Evolutionary conservation across 164 flowering plant species (phyloP), one percentile per base, ranked within the genome.

Genomic region (Sextonia rubra): DNA sequence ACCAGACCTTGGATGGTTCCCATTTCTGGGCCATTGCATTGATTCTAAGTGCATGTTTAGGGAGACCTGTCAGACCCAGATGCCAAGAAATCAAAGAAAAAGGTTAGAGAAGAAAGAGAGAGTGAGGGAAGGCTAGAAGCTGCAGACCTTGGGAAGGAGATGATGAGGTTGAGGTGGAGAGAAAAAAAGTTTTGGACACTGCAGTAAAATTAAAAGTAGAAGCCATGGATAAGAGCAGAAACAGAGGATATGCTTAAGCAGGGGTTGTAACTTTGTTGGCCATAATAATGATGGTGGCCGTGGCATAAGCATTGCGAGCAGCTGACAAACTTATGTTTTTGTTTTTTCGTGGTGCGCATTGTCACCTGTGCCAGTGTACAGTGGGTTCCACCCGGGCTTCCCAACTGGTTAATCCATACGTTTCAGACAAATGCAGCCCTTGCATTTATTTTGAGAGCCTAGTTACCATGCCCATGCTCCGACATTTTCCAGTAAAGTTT

Each of bases 1-100:
- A 22, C 0, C n/a, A 14, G 25, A 93, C 98, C 94, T 92, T 88
- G 4, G 92, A 66, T 58, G 98, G 93, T 56, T 92, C 98, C 86
- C 83, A 86, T 83, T 86, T 86, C 69, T 32, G 75, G 14, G 91
- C 77, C 73, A 86, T 70, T 5, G 94, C 97, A 44, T 81, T 85
- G 67, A 92, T 73, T 84, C 83, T 87, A 52, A 89, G 60, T 23
- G 84, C 69, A 37, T 76, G 81, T 55, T 77, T 82, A 62, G 80
- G 73, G 12, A 74, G 17, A 71, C 85, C 96, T 88, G 86, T 30
- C n/a, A 20, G 6, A 52, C 58, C 58, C 1, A 17, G 17, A 52
- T 17, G n/a, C 58, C 20, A 1, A 81, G 60, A 18, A 72, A 27
- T 66, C 52, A 71, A 20, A 62, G 22, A 2, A 47, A 17, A 65